Conservation (phyloP, 23 red algal genomes). For the Gracilaria gracilis region DNA sequence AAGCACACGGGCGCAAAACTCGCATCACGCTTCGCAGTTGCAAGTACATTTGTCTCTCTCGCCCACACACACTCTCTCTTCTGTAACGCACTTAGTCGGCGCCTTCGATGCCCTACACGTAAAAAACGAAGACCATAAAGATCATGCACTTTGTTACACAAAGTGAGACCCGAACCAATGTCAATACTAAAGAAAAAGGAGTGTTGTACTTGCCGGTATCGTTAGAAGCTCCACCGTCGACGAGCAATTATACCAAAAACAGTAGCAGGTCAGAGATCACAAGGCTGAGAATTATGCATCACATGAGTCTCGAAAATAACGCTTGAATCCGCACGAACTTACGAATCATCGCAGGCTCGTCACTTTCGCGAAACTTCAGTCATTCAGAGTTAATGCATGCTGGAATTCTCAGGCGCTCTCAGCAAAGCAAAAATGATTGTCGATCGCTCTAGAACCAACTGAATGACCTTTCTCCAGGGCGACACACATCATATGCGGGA, state of each 20-base stretch:
- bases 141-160: neutral
- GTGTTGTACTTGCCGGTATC: neutral
- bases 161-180: neutral
- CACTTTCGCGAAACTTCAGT: neutral
- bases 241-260: conserved; percentile 15
- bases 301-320: neutral
- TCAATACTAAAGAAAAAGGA: neutral
- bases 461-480: no score
- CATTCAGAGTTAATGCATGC: neutral
- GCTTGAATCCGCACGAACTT: conserved; percentile 35
- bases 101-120: neutral
- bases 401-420: neutral
- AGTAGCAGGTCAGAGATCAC: conserved; percentile 35
- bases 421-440: no score
- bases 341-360: conserved; percentile 31
- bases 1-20: neutral
- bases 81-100: neutral
- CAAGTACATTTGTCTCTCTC: neutral
- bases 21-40: neutral
- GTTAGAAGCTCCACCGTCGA: neutral
- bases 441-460: no score
- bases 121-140: neutral
- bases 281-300: neutral
- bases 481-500: no score
- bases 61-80: neutral